These are phyloP conservation scores for Cenchrus purpureus DNA, from an alignment of 176 grass and related monocot genomes.

Conservation along the genomic window DNA sequence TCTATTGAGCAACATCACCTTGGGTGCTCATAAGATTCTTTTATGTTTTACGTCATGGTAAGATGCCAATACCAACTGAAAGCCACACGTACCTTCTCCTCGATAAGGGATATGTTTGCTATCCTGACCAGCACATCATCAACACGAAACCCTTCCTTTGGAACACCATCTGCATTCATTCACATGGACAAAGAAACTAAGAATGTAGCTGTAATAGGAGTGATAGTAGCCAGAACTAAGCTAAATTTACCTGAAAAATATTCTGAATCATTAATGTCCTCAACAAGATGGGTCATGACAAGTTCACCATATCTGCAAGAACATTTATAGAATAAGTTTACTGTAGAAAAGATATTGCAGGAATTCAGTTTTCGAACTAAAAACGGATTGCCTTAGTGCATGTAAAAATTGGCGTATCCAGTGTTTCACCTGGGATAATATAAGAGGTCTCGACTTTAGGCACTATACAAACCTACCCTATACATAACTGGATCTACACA, in stretches of 20 bases:
- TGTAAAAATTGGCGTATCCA: neutral
- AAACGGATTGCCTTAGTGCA: neutral
- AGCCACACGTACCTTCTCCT: constrained; percentile 80
- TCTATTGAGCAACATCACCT: constrained; percentile 14
- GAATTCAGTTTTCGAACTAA: neutral
- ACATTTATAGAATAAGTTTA: constrained; percentile 34
- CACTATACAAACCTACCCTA: constrained; percentile 13
- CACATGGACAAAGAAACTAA: constrained; percentile 24
- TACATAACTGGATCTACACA: neutral
- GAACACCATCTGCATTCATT: constrained; percentile 85
- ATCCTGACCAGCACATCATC: constrained; percentile 88
- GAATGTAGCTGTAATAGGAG: constrained; percentile 40
- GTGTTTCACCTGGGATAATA: neutral
- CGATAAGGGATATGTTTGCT: constrained; percentile 82
- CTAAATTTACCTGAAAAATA: constrained; percentile 75
- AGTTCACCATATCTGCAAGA: constrained; percentile 83
- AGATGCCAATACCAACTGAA: constrained; percentile 14
- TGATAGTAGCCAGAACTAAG: constrained; percentile 31
- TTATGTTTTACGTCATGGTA: constrained; percentile 15
- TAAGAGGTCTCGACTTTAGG: neutral
- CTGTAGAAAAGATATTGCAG: neutral
- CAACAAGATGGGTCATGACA: constrained; percentile 87
- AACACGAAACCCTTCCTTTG: constrained; percentile 76
- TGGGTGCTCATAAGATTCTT: constrained; percentile 5
- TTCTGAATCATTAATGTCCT: constrained; percentile 64